A percentile compares a stretch with the other conserved stretches of the same genome.
Conservation (phyloP, 1,284 basidiomycete genomes). For the Apiotrichum sp. region DNA sequence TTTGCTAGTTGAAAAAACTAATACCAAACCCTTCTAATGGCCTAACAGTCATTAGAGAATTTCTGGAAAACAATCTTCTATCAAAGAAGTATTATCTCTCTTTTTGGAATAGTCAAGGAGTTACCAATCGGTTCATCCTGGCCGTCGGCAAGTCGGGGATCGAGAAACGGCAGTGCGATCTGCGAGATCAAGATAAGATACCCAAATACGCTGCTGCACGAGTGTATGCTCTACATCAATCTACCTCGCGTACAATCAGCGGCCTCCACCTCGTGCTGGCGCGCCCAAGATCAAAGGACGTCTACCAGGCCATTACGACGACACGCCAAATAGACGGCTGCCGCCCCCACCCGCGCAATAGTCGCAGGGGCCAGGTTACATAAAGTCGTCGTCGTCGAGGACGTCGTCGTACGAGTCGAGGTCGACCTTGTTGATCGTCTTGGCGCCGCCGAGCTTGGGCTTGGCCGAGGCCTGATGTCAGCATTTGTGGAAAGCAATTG, state of each 20-base stretch:
- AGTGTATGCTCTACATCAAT: no score
- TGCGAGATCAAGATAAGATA: no score
- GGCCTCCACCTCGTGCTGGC: no score
- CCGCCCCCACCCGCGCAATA: no score
- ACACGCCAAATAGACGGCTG: no score
- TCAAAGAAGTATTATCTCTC: neutral
- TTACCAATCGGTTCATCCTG: no score
- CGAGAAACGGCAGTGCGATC: no score
- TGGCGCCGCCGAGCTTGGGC: slow-evolving; percentile 62
- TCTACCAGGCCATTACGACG: no score
- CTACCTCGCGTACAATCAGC: no score
- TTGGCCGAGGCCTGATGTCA: slow-evolving; percentile 50
- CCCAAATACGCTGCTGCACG: no score
- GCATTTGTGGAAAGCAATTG: neutral
- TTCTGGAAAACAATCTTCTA: slow-evolving; percentile 6
- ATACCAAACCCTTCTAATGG: slow-evolving; percentile 3
- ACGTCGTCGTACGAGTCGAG: slow-evolving; percentile 74
- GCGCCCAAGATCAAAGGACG: no score
- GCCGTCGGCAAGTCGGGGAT: no score
- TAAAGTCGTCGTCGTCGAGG: slow-evolving; percentile 58
- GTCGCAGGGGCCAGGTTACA: slow-evolving; percentile 21
- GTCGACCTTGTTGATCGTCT: slow-evolving; percentile 63
- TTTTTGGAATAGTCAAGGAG: neutral
- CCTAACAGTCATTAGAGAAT: slow-evolving; percentile 6
- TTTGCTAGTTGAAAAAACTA: slow-evolving; percentile 16